These are phyloP conservation scores for Leccinum truebloodii DNA, from an alignment of 768 basidiomycete species.

Conservation along the genomic window DNA sequence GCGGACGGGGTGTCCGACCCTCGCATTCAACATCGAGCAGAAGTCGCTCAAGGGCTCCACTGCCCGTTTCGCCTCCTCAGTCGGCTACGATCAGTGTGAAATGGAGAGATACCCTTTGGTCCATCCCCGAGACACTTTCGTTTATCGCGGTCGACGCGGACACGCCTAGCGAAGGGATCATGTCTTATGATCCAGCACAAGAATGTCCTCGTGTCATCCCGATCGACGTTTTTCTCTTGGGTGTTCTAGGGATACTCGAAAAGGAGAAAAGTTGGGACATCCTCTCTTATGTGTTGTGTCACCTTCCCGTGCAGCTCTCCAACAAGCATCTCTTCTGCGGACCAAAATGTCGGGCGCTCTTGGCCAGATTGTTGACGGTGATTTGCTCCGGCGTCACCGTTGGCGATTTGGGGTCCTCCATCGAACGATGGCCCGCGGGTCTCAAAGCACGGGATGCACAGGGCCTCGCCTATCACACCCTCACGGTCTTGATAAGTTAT, in stretches of 20 bases:
- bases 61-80: constrained; percentile 30
- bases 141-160: constrained; percentile 58
- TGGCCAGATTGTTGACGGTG: constrained; percentile 61
- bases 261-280: constrained; percentile 89
- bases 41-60: constrained; percentile 60
- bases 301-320: constrained; percentile 85
- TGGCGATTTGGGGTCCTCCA: constrained; percentile 53
- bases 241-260: constrained; percentile 65
- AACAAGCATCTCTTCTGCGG: constrained; percentile 99
- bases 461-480: constrained; percentile 81
- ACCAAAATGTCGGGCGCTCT: constrained; percentile 64
- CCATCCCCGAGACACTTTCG: constrained; percentile 62
- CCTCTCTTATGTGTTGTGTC: constrained; percentile 86
- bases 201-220: constrained; percentile 56
- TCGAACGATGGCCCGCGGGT: constrained; percentile 59
- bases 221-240: constrained; percentile 69
- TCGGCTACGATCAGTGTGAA: constrained; percentile 31
- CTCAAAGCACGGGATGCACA: constrained; percentile 82
- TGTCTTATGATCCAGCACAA: constrained; percentile 60
- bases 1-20: constrained; percentile 49
- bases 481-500: constrained; percentile 89
- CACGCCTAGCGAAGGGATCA: constrained; percentile 65
- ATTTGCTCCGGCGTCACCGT: constrained; percentile 68
- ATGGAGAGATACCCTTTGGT: constrained; percentile 59
- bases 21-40: constrained; percentile 53